These are phyloP conservation scores for Coccinonectria pachysandricola DNA, from an alignment of 2,329 filamentous ascomycete species.

Conservation along the genomic window DNA sequence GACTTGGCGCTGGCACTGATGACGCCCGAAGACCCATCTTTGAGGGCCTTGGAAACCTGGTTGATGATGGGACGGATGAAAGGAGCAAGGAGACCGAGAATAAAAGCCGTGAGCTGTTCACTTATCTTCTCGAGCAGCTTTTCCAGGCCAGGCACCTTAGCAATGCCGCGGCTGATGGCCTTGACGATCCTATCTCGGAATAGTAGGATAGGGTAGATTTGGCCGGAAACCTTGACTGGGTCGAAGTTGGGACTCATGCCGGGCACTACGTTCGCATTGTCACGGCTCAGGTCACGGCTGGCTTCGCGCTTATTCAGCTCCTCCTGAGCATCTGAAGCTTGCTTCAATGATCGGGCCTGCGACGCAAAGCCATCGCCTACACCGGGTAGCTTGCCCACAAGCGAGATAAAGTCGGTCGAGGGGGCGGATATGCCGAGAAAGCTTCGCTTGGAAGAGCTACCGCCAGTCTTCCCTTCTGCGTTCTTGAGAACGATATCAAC, in stretches of 20 bases:
- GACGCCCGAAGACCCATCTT: constrained; percentile 69
- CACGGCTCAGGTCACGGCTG: constrained; percentile 26
- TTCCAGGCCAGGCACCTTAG: constrained; percentile 87
- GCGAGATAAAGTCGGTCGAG: constrained; percentile 53
- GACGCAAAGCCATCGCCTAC: constrained; percentile 54
- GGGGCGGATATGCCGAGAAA: constrained; percentile 29
- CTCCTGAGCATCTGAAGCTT: constrained; percentile 52
- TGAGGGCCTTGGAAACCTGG: constrained; percentile 71
- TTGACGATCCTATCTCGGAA: constrained; percentile 94
- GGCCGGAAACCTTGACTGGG: constrained; percentile 60
- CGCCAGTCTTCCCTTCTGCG: constrained; percentile 42
- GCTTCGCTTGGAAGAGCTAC: constrained; percentile 29
- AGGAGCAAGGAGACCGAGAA: constrained; percentile 81
- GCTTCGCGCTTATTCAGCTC: constrained; percentile 37
- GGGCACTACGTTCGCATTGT: constrained; percentile 51
- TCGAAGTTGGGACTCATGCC: constrained; percentile 71
- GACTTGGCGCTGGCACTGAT: constrained; percentile 59
- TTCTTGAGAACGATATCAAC: constrained; percentile 65
- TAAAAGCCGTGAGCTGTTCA: constrained; percentile 84
- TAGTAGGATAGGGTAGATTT: constrained; percentile 90
- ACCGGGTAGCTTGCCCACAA: constrained; percentile 66
- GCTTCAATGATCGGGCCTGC: constrained; percentile 55
- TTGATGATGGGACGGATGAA: constrained; percentile 89
- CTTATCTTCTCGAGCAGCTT: constrained; percentile 86
- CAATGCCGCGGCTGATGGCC: constrained; percentile 71